phyloP scores from a whole-genome alignment of 2,329 filamentous ascomycete genomes.

The Claviceps lovelessii region DNA sequence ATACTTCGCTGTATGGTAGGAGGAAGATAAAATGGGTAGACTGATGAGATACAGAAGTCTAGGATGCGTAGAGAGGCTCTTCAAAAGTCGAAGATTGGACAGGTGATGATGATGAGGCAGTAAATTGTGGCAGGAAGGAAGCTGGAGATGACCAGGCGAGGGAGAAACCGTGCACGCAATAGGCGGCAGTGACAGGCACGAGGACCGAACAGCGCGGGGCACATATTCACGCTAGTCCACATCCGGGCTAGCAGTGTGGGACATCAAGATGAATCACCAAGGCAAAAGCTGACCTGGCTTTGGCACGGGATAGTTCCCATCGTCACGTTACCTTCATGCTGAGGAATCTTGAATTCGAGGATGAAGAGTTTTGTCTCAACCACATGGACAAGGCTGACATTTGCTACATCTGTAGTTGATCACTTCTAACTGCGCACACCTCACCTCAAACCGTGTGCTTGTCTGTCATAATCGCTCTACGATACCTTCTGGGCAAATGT shows the following conservation, averaged over 20 bases:
- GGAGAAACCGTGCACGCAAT: slow-evolving; percentile 4
- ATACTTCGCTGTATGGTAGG: background rate
- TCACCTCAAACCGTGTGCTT: background rate
- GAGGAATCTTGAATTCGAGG: too few relatives aligned
- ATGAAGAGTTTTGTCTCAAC: too few relatives aligned
- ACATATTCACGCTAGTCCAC: background rate
- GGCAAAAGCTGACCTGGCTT: too few relatives aligned
- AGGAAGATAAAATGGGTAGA: too few relatives aligned
- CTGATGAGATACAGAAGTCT: slow-evolving; percentile 2
- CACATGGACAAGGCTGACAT: too few relatives aligned
- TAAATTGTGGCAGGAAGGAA: slow-evolving; percentile 6
- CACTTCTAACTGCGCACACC: background rate
- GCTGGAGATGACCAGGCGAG: slow-evolving; percentile 5
- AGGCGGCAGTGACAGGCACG: slow-evolving; percentile 8
- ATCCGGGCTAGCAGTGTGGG: background rate
- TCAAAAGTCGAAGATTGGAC: slow-evolving; percentile 5
- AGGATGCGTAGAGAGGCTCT: slow-evolving; percentile 8
- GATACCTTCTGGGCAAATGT: background rate
- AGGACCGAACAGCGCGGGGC: slow-evolving; percentile 3
- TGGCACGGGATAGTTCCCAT: too few relatives aligned
- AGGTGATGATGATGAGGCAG: slow-evolving; percentile 15
- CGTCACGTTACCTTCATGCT: too few relatives aligned
- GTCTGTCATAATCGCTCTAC: background rate
- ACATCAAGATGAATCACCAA: background rate
- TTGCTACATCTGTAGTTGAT: background rate